Conservation (phyloP, 1,284 basidiomycete genomes). For the Malassezia obtusa region DNA sequence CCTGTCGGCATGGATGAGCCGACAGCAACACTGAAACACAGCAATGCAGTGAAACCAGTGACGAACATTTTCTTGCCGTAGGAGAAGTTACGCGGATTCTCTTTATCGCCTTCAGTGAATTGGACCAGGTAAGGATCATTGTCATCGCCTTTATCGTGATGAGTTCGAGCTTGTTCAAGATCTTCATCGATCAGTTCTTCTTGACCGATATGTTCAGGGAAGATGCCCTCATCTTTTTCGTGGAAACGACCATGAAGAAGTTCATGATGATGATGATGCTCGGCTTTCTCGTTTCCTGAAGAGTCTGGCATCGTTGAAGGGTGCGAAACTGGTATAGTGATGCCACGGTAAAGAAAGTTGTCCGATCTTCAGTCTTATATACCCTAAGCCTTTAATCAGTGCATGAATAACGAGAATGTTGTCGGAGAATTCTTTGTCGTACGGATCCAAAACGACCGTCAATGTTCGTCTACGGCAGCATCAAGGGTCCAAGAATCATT, state of each 20-base stretch:
- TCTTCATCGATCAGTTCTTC: not conserved
- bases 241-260: not conserved
- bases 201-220: not conserved
- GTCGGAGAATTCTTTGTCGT: too few species aligned
- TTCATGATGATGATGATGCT: not conserved
- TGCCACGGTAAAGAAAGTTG: too few species aligned
- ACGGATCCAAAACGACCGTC: too few species aligned
- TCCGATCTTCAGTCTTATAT: too few species aligned
- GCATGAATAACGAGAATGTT: too few species aligned
- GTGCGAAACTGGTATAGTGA: too few species aligned
- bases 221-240: not conserved
- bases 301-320: too few species aligned
- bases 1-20: conserved; percentile 6
- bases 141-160: not conserved
- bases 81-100: conserved; percentile 3
- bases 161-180: not conserved
- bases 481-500: too few species aligned
- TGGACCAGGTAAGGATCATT: conserved; percentile 1
- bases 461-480: too few species aligned
- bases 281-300: too few species aligned
- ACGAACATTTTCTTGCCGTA: conserved; percentile 1
- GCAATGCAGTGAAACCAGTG: conserved; percentile 1
- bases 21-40: conserved; percentile 6
- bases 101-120: not conserved
- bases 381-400: too few species aligned